These are phyloP conservation scores for Candida insectorum DNA, from an alignment of 805 yeast genomes.

Conservation along the genomic window DNA sequence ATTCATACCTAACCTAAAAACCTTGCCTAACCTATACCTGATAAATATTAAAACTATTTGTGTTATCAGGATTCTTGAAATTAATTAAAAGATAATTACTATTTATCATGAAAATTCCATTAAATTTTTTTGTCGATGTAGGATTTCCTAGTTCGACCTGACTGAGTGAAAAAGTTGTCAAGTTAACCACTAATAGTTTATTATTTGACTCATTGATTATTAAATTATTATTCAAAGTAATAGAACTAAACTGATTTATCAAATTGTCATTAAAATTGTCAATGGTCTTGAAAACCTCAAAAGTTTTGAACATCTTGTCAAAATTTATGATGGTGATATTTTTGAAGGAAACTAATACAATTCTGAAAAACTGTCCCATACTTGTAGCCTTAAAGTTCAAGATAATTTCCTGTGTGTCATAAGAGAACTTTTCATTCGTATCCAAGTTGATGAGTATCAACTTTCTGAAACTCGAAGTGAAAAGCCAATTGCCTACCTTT, in stretches of 20 bases:
- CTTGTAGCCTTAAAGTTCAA: constrained; percentile 10
- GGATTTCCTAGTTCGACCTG: no score
- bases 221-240: constrained; percentile 9
- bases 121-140: constrained; percentile 14
- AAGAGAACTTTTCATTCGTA: constrained; percentile 8
- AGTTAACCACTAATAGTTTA: constrained; percentile 9
- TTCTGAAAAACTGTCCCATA: constrained; percentile 7
- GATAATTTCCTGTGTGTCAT: constrained; percentile 8
- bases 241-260: constrained; percentile 10
- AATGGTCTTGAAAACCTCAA: constrained; percentile 5
- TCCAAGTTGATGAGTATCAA: constrained; percentile 9
- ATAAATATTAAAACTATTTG: constrained; percentile 11
- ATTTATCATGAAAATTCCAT: constrained; percentile 10
- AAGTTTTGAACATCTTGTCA: constrained; percentile 2
- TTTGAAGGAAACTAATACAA: constrained; percentile 8
- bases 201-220: constrained; percentile 11
- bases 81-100: constrained; percentile 9
- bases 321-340: constrained; percentile 1
- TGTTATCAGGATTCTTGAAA: constrained; percentile 10
- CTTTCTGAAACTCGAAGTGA: constrained; percentile 12
- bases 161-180: no score
- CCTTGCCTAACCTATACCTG: constrained; percentile 7
- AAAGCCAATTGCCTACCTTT: constrained; percentile 8
- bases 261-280: constrained; percentile 11
- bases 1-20: no score